Conservation (phyloP, 345 rosid species). For the Moricandia moricandioides region DNA sequence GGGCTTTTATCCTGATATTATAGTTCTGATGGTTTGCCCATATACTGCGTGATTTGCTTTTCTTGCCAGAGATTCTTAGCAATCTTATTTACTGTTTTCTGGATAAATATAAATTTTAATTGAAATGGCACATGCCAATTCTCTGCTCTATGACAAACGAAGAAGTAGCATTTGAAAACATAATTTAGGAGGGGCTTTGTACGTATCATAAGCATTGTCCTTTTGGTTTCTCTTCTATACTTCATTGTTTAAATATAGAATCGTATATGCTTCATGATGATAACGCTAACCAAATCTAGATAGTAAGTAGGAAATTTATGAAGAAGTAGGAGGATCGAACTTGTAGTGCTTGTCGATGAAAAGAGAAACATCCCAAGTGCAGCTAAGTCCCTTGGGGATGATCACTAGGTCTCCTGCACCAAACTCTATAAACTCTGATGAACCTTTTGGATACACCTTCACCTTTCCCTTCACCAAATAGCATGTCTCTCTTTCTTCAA, state of each 20-base stretch:
- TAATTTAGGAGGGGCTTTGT: constrained; percentile 20
- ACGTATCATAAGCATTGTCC: constrained; percentile 2
- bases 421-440: constrained; percentile 67
- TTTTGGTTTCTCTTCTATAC: constrained; percentile 10
- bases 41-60: too few species aligned
- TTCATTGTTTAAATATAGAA: constrained; percentile 9
- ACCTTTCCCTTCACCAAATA: constrained; percentile 82
- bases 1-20: background rate
- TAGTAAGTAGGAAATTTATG: background rate
- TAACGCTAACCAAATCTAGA: constrained; percentile 27
- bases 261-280: constrained; percentile 29
- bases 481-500: constrained; percentile 87
- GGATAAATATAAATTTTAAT: constrained; percentile 5
- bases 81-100: background rate
- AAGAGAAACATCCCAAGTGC: constrained; percentile 88
- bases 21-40: background rate
- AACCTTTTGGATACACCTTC: constrained; percentile 60
- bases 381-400: constrained; percentile 87
- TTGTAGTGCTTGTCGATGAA: constrained; percentile 89
- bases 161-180: constrained; percentile 19
- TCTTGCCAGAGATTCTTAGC: background rate
- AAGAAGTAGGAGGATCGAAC: constrained; percentile 57
- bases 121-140: constrained; percentile 1
- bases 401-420: constrained; percentile 91
- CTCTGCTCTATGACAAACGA: constrained; percentile 1